phyloP scores from a whole-genome alignment of 768 basidiomycete species.

The Rhodotorula taiwanensis region DNA sequence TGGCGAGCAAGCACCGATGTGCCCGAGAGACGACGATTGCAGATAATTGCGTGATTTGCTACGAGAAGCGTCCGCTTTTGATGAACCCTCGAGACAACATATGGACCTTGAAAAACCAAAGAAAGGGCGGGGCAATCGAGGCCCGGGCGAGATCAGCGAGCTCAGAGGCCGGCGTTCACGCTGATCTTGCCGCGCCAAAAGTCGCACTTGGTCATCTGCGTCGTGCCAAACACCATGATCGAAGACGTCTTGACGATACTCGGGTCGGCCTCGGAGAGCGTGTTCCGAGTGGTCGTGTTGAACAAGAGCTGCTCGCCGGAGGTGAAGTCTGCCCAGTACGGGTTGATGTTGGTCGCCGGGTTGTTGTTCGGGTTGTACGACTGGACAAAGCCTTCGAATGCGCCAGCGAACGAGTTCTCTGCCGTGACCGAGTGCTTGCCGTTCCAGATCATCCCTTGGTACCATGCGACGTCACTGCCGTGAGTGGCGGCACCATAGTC shows the following conservation, averaged over 20 bases:
- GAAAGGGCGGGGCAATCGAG: background rate
- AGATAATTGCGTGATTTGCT: background rate
- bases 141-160: background rate
- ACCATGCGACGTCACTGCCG: background rate
- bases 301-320: background rate
- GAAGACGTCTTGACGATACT: background rate
- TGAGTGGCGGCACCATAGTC: background rate
- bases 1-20: too few species aligned
- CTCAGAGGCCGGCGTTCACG: background rate
- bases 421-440: background rate
- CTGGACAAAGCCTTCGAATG: background rate
- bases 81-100: too few species aligned
- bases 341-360: background rate
- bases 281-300: background rate
- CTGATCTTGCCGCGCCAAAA: constrained; percentile 1
- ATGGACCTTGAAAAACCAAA: too few species aligned
- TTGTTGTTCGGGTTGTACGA: background rate
- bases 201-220: constrained; percentile 1
- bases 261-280: background rate
- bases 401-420: background rate
- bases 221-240: background rate
- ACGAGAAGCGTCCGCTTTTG: too few species aligned
- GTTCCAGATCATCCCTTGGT: background rate
- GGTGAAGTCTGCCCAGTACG: background rate
- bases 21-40: too few species aligned